Conservation (phyloP, 257 asterid species). For the Solanum bukasovii region DNA sequence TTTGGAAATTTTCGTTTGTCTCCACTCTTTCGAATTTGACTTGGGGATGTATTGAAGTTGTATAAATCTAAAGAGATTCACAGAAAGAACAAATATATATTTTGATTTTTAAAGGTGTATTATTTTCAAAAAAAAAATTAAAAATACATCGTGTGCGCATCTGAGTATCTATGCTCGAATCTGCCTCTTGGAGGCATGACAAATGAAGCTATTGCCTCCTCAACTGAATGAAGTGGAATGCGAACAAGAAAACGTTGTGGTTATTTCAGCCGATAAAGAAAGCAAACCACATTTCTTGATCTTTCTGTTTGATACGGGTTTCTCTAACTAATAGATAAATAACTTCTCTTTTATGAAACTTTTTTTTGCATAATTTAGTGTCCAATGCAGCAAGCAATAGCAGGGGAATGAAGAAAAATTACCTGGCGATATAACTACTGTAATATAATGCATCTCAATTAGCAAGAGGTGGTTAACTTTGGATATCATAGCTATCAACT, state of each 20-base stretch:
- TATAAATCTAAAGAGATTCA: neutral
- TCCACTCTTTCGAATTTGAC: neutral
- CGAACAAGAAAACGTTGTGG: neutral
- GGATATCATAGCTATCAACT: too few species aligned
- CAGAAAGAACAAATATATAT: neutral
- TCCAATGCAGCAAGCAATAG: too few species aligned
- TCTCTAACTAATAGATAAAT: neutral
- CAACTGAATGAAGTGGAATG: neutral
- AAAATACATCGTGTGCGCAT: neutral
- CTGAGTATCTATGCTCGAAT: neutral
- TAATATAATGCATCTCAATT: too few species aligned
- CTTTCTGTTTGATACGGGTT: neutral
- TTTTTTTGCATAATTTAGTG: too few species aligned
- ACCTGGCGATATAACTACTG: too few species aligned
- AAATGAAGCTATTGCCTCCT: neutral
- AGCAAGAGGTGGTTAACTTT: too few species aligned
- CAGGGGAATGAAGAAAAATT: too few species aligned
- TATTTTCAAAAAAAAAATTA: neutral
- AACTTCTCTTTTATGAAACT: too few species aligned
- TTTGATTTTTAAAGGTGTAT: neutral
- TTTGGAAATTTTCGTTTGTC: too few species aligned
- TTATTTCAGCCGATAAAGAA: neutral
- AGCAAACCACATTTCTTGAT: neutral
- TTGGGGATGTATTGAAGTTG: neutral
- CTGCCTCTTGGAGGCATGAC: neutral